phyloP scores from a whole-genome alignment of 2,329 filamentous ascomycete genomes.

The Sclerotinia glacialis region DNA sequence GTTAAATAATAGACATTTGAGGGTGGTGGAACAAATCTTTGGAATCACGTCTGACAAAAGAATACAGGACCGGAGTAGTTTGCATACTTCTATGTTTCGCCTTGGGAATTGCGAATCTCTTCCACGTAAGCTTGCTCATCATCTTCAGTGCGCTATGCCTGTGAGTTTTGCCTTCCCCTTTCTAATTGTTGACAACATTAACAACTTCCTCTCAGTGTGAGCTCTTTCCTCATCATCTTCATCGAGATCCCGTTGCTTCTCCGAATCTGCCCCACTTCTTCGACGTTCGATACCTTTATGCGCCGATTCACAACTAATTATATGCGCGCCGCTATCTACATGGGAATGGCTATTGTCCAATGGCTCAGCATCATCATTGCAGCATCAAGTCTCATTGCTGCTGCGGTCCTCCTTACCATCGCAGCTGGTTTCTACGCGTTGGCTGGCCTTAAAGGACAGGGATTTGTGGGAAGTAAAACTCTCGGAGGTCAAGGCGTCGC shows the following conservation, averaged over 20 bases:
- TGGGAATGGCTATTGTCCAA: constrained; percentile 74
- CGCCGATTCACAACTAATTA: constrained; percentile 94
- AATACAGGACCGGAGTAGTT: constrained; percentile 62
- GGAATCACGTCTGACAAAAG: constrained; percentile 26
- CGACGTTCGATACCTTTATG: constrained; percentile 83
- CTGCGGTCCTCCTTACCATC: constrained; percentile 75
- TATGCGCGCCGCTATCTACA: constrained; percentile 88
- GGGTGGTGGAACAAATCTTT: not conserved
- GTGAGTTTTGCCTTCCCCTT: constrained; percentile 43
- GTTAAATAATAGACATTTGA: not conserved
- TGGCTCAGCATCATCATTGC: constrained; percentile 71
- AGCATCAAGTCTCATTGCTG: constrained; percentile 75
- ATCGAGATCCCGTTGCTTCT: constrained; percentile 91
- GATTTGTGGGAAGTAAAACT: constrained; percentile 91
- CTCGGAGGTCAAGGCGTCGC: constrained; percentile 89
- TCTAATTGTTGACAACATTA: not conserved
- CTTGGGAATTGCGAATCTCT: constrained; percentile 66
- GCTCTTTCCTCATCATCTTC: constrained; percentile 73
- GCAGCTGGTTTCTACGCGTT: constrained; percentile 78
- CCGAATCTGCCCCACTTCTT: constrained; percentile 93
- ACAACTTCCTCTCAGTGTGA: constrained; percentile 51
- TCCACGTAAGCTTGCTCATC: constrained; percentile 50
- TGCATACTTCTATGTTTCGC: constrained; percentile 70
- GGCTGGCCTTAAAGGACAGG: constrained; percentile 78
- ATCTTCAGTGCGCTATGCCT: constrained; percentile 50